Evolutionary conservation across 2,329 filamentous ascomycete genomes (phyloP).

Genomic region (Aspergillus proliferans): DNA sequence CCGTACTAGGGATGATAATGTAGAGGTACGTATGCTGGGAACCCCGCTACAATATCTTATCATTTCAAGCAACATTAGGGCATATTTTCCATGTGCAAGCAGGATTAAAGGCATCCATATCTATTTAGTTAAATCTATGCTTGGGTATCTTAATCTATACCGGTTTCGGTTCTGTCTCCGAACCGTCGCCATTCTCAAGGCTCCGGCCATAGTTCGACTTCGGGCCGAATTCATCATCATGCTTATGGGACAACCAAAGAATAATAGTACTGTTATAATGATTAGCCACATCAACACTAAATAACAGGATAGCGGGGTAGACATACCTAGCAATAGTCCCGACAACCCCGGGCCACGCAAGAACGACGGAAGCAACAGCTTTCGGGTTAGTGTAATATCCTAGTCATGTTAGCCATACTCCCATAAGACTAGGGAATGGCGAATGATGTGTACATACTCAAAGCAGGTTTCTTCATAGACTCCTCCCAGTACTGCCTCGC

Average conservation of each 20-base stretch:
- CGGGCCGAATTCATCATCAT: conserved; percentile 22
- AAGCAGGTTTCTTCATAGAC: conserved; percentile 31
- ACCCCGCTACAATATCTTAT: too few relatives aligned
- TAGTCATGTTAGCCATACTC: conserved; percentile 3
- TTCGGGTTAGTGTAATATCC: conserved; percentile 46
- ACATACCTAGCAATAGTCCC: conserved; percentile 37
- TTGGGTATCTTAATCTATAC: not conserved
- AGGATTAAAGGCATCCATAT: not conserved
- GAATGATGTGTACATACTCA: conserved; percentile 6
- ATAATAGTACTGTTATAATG: conserved; percentile 10
- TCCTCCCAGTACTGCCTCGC: conserved; percentile 21
- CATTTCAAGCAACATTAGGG: too few relatives aligned
- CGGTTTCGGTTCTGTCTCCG: not conserved
- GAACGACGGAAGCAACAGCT: conserved; percentile 47
- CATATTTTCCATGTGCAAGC: too few relatives aligned
- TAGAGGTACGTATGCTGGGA: too few relatives aligned
- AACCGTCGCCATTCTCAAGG: not conserved
- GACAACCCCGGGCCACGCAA: conserved; percentile 49
- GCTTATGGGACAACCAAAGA: conserved; percentile 28
- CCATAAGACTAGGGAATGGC: not conserved
- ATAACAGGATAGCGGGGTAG: not conserved
- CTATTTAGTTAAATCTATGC: not conserved
- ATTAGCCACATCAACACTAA: not conserved
- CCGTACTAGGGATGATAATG: too few relatives aligned
- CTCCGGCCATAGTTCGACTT: conserved; percentile 6